Evolutionary conservation across 495 filamentous ascomycete species (phyloP).

Genomic region (Aspergillus avenaceus): DNA sequence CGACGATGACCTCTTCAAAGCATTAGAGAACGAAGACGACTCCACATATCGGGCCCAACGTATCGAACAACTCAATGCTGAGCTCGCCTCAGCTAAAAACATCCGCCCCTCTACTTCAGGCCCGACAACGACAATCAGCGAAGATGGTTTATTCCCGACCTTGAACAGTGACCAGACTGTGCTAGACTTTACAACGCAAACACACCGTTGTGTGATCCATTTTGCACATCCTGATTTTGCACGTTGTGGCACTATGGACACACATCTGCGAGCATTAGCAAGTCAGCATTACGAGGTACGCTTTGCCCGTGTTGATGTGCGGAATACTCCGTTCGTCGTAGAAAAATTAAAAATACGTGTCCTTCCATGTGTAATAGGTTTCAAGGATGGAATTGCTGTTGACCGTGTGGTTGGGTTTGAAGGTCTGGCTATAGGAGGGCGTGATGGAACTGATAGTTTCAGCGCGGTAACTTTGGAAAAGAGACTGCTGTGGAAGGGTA

Average conservation of each 20-base stretch:
- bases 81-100: constrained; percentile 48
- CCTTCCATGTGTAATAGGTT: constrained; percentile 71
- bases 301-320: constrained; percentile 66
- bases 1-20: constrained; percentile 68
- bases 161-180: constrained; percentile 61
- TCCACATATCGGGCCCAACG: constrained; percentile 64
- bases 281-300: constrained; percentile 62
- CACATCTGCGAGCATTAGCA: constrained; percentile 57
- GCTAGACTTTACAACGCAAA: constrained; percentile 65
- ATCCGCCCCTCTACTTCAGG: constrained; percentile 21
- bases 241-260: constrained; percentile 67
- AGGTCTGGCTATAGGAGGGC: constrained; percentile 53
- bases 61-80: constrained; percentile 66
- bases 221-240: constrained; percentile 74
- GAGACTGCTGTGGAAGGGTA: constrained; percentile 54
- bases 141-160: constrained; percentile 50
- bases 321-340: constrained; percentile 69
- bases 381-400: constrained; percentile 61
- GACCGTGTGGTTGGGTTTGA: constrained; percentile 75
- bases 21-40: constrained; percentile 62
- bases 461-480: constrained; percentile 60
- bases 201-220: constrained; percentile 63
- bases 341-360: constrained; percentile 66
- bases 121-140: constrained; percentile 20
- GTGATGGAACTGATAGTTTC: constrained; percentile 57